phyloP scores from a whole-genome alignment of 179 eudicot species.

The Silene vulgaris region DNA sequence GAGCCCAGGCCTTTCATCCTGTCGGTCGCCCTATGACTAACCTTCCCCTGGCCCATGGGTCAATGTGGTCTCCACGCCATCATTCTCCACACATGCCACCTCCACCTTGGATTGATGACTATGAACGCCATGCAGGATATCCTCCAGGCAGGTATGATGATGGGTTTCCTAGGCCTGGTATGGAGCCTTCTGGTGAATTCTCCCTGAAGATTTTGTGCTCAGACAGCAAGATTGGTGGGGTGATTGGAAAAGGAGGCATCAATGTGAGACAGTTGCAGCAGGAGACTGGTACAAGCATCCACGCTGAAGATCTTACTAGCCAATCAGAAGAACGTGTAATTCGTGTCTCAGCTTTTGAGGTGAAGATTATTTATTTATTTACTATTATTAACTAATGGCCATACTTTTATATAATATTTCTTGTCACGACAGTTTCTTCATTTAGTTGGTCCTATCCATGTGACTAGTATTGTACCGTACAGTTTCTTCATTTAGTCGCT shows the following conservation, averaged over 20 bases:
- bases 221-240: slow-evolving; percentile 63
- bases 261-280: slow-evolving; percentile 60
- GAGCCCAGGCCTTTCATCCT: slow-evolving; percentile 44
- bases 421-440: not conserved
- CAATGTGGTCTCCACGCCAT: slow-evolving; percentile 49
- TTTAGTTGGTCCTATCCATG: not conserved
- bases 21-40: slow-evolving; percentile 39
- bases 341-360: slow-evolving; percentile 76
- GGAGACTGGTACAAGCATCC: slow-evolving; percentile 72
- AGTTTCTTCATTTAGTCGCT: not conserved
- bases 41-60: slow-evolving; percentile 42
- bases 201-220: slow-evolving; percentile 66
- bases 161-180: slow-evolving; percentile 34
- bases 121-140: slow-evolving; percentile 30
- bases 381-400: not conserved
- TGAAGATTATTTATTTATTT: slow-evolving; percentile 16
- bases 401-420: not conserved
- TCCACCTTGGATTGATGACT: slow-evolving; percentile 47
- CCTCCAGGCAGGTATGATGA: slow-evolving; percentile 39
- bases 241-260: slow-evolving; percentile 77
- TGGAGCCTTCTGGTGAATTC: slow-evolving; percentile 58
- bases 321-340: slow-evolving; percentile 69
- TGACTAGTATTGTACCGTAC: not conserved
- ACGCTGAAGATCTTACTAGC: slow-evolving; percentile 51
- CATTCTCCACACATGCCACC: slow-evolving; percentile 43